These are phyloP conservation scores for Leptographium galeiforme DNA, from an alignment of 2,329 filamentous ascomycete species.

Conservation along the genomic window DNA sequence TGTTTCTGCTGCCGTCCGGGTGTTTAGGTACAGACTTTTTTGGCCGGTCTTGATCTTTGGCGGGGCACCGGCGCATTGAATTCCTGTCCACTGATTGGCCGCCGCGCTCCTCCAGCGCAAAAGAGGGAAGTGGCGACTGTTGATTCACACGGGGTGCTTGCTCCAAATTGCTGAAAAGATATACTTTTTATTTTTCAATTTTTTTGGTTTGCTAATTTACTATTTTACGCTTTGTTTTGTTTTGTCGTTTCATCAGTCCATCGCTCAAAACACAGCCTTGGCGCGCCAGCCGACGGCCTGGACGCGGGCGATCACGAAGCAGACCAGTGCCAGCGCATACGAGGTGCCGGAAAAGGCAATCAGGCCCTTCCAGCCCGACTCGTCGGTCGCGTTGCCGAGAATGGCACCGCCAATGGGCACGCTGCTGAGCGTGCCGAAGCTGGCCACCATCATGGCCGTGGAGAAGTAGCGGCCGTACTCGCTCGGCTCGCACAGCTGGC, in stretches of 20 bases:
- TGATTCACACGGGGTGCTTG: no score
- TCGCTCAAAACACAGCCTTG: conserved; percentile 14
- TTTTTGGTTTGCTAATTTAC: background rate
- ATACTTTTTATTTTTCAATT: background rate
- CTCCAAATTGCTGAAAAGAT: background rate
- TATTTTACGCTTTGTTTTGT: background rate
- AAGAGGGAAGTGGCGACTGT: no score
- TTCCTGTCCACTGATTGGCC: no score
- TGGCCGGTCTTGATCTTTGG: background rate
- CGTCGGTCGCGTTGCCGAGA: conserved; percentile 17
- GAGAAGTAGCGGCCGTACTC: conserved; percentile 57
- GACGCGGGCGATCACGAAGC: conserved; percentile 20
- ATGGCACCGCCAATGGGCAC: conserved; percentile 29
- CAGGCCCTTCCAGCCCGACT: conserved; percentile 22
- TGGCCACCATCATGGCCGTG: conserved; percentile 65
- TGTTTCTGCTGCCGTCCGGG: no score
- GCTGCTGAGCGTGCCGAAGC: conserved; percentile 48
- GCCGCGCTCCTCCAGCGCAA: no score
- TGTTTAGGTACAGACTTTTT: background rate
- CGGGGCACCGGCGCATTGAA: no score
- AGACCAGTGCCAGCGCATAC: conserved; percentile 20
- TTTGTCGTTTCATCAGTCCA: background rate
- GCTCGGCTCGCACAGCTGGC: conserved; percentile 64
- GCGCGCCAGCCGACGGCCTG: conserved; percentile 23
- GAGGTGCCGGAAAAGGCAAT: conserved; percentile 25